A percentile compares a stretch with the other conserved stretches of the same genome.
phyloP scores from a whole-genome alignment of 495 filamentous ascomycete species.

The Ramalina peruviana region DNA sequence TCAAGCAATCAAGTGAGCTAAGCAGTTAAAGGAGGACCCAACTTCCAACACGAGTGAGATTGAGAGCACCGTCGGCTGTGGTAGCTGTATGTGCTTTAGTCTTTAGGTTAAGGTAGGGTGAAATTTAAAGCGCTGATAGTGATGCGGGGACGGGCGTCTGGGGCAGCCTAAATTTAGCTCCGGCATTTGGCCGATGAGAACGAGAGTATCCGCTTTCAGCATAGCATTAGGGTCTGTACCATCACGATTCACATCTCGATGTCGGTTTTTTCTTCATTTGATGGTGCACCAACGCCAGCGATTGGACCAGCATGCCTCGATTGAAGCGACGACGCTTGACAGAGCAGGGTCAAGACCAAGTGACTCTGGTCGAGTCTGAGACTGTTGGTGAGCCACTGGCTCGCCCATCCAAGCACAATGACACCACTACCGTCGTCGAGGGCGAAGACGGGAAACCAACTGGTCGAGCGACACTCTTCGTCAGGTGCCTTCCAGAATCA shows the following conservation, averaged over 20 bases:
- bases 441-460: constrained; percentile 10
- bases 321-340: constrained; percentile 21
- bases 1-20: no score
- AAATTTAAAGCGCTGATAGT: no score
- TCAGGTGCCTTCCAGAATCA: constrained; percentile 65
- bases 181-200: no score
- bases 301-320: constrained; percentile 3
- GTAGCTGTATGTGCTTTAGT: no score
- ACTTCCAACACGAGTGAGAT: no score
- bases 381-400: neutral
- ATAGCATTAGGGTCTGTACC: neutral
- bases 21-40: no score
- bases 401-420: neutral
- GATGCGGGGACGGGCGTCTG: no score
- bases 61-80: no score
- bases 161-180: no score
- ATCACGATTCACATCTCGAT: no score
- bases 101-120: no score
- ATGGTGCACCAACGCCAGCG: neutral
- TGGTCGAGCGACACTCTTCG: constrained; percentile 65
- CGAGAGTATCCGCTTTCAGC: neutral
- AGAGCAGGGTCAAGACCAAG: constrained; percentile 14
- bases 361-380: constrained; percentile 10
- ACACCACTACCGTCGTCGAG: neutral
- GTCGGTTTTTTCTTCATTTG: neutral